Percentiles rank a stretch among this genome's conserved stretches.
phyloP scores from a whole-genome alignment of 2,329 filamentous ascomycete species.

The Seiridium cupressi region DNA sequence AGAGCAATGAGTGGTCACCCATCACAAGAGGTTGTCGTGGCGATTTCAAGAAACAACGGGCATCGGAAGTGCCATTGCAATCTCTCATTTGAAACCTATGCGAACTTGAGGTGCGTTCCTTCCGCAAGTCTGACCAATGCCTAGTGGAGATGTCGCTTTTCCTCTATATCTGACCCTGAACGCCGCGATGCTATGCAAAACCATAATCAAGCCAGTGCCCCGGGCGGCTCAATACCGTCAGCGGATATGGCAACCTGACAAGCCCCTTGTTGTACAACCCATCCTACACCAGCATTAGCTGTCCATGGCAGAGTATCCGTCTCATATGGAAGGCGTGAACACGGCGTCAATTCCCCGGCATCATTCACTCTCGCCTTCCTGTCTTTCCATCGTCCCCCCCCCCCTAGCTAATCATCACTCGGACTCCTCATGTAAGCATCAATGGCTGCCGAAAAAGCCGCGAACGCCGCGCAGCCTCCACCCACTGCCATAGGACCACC shows the following conservation, averaged over 20 bases:
- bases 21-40: no score
- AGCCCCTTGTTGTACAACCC: background rate
- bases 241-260: background rate
- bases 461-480: constrained; percentile 88
- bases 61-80: background rate
- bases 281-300: background rate
- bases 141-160: constrained; percentile 22
- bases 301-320: background rate
- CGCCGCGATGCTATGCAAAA: constrained; percentile 26
- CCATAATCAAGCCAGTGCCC: constrained; percentile 5
- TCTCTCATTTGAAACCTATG: background rate
- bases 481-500: constrained; percentile 87
- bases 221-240: background rate
- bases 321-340: no score
- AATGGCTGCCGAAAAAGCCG: constrained; percentile 87
- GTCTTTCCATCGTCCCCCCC: constrained; percentile 6
- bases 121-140: background rate
- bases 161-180: constrained; percentile 18
- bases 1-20: no score
- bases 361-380: background rate
- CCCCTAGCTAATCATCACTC: constrained; percentile 48
- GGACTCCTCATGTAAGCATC: constrained; percentile 88
- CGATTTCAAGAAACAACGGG: no score
- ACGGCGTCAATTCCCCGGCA: background rate
- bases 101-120: background rate